These are phyloP conservation scores for Lomentospora prolificans DNA, from an alignment of 2,329 filamentous ascomycete species.

Conservation along the genomic window DNA sequence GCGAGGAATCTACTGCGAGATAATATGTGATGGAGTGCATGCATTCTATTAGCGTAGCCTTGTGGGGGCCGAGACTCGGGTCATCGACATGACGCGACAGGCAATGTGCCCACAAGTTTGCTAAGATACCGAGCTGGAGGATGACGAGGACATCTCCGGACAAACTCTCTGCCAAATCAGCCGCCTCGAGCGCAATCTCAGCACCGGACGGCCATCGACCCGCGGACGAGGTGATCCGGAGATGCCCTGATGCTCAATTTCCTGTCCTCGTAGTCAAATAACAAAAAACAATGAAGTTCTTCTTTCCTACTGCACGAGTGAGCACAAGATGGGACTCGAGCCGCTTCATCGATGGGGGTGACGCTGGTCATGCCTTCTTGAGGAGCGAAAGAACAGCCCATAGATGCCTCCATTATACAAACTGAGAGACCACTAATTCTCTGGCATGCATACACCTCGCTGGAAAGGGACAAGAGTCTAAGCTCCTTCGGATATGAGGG, in stretches of 20 bases:
- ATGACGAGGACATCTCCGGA: not conserved
- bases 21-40: not conserved
- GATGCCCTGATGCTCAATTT: not conserved
- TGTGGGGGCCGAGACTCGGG: not conserved
- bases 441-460: not conserved
- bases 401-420: not conserved
- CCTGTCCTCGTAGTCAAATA: not conserved
- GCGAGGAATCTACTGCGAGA: not conserved
- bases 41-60: not conserved
- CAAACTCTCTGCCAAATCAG: too few relatives aligned
- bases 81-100: not conserved
- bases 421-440: not conserved
- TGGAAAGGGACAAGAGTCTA: not conserved
- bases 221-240: not conserved
- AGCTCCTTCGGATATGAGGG: not conserved
- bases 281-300: not conserved
- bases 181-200: not conserved
- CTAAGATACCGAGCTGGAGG: not conserved
- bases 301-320: not conserved
- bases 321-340: not conserved
- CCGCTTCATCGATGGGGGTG: not conserved
- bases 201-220: not conserved
- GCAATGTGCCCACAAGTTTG: not conserved
- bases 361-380: not conserved
- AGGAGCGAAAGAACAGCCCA: not conserved